Percentiles rank a stretch among this genome's conserved stretches.
These are phyloP conservation scores for Phyllosticta citrichinensis DNA, from an alignment of 2,329 filamentous ascomycete species.

Conservation along the genomic window DNA sequence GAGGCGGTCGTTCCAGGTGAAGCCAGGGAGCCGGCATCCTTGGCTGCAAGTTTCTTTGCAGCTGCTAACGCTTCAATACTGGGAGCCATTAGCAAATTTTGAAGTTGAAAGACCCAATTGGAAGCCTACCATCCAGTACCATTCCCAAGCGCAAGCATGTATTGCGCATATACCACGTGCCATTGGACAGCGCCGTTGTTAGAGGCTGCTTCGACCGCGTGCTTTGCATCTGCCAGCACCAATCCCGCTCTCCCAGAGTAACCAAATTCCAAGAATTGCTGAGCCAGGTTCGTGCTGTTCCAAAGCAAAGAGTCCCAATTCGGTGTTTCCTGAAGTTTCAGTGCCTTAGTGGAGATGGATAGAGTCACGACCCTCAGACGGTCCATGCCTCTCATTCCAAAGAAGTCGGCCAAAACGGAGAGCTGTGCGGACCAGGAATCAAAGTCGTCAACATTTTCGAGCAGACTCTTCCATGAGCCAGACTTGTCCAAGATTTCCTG, in stretches of 20 bases:
- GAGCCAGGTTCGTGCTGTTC: constrained; percentile 37
- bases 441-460: constrained; percentile 39
- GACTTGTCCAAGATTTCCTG: constrained; percentile 25
- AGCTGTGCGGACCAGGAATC: constrained; percentile 42
- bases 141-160: constrained; percentile 57
- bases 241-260: constrained; percentile 49
- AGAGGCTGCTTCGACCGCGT: constrained; percentile 30
- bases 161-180: constrained; percentile 65
- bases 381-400: constrained; percentile 47
- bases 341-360: constrained; percentile 37
- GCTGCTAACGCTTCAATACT: constrained; percentile 22
- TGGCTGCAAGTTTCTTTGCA: constrained; percentile 21
- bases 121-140: constrained; percentile 45
- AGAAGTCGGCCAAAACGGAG: constrained; percentile 44
- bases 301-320: constrained; percentile 31
- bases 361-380: constrained; percentile 40
- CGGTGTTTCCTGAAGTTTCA: constrained; percentile 34
- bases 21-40: constrained; percentile 20
- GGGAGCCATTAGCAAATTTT: constrained; percentile 12
- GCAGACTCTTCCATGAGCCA: constrained; percentile 30
- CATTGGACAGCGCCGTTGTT: constrained; percentile 43
- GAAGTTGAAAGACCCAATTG: background rate
- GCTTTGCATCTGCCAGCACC: constrained; percentile 49
- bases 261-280: constrained; percentile 50
- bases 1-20: constrained; percentile 23